phyloP scores from a whole-genome alignment of 2,329 filamentous ascomycete genomes.

The Xylariaceae sp. region DNA sequence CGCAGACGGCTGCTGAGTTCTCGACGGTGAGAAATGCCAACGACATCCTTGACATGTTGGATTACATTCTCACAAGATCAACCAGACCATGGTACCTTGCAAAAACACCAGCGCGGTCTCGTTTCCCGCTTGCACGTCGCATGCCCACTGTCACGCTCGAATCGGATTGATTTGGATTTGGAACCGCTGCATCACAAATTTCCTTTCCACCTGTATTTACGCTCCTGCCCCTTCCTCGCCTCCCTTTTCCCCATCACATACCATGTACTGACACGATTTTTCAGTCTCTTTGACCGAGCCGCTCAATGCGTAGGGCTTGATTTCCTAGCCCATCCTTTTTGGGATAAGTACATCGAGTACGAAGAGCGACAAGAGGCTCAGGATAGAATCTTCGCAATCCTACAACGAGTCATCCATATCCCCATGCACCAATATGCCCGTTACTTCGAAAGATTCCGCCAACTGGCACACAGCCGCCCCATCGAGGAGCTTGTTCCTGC shows the following conservation, averaged over 20 bases:
- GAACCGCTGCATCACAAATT: conserved; percentile 52
- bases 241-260: conserved; percentile 24
- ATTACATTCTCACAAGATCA: conserved; percentile 63
- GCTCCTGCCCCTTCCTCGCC: conserved; percentile 44
- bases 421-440: conserved; percentile 94
- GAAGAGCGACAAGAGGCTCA: conserved; percentile 85
- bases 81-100: conserved; percentile 56
- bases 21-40: conserved; percentile 72
- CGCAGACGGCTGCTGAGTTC: conserved; percentile 36
- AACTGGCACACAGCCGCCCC: conserved; percentile 70
- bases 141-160: conserved; percentile 33
- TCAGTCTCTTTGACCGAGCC: conserved; percentile 88
- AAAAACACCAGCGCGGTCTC: conserved; percentile 37
- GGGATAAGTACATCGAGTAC: conserved; percentile 98
- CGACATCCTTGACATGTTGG: conserved; percentile 54
- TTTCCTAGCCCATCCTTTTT: conserved; percentile 92
- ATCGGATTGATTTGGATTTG: conserved; percentile 43
- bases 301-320: conserved; percentile 83
- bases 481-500: conserved; percentile 68
- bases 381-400: conserved; percentile 81
- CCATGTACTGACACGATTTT: conserved; percentile 29
- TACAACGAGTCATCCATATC: conserved; percentile 79
- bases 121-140: conserved; percentile 40
- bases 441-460: conserved; percentile 89
- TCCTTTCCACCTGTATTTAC: conserved; percentile 60